Evolutionary conservation across 208 protist species (phyloP).

Genomic region (Leishmania amazonensis): DNA sequence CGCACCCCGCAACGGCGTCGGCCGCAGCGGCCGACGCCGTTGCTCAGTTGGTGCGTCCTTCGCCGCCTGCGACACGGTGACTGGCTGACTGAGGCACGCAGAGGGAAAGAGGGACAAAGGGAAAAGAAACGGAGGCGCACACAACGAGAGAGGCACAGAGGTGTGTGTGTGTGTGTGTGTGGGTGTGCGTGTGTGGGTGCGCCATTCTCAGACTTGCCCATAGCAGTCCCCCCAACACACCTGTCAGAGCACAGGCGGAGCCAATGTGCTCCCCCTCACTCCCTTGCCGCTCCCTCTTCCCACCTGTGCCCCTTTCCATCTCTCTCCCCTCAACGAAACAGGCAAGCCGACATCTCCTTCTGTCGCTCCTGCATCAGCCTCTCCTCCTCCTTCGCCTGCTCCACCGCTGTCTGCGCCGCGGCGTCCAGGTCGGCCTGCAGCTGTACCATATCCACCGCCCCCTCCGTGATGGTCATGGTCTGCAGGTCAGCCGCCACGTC

Average conservation of each 20-base stretch:
- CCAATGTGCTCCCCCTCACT: background rate
- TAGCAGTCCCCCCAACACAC: background rate
- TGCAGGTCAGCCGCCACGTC: slow-evolving; percentile 62
- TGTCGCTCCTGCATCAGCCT: slow-evolving; percentile 30
- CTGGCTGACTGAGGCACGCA: background rate
- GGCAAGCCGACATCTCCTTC: slow-evolving; percentile 47
- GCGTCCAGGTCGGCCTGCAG: slow-evolving; percentile 42
- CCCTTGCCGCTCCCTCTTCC: background rate
- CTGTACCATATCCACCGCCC: slow-evolving; percentile 59
- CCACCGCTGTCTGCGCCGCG: slow-evolving; percentile 29
- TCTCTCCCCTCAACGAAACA: slow-evolving; percentile 32
- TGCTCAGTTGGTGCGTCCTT: background rate
- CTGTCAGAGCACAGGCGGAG: background rate
- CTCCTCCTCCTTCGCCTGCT: slow-evolving; percentile 23
- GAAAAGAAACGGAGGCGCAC: background rate
- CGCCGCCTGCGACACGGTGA: background rate
- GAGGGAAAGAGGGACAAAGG: background rate
- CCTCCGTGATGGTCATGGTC: slow-evolving; percentile 70
- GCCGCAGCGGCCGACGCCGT: too few species aligned
- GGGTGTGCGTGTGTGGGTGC: too few species aligned
- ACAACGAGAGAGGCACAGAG: background rate
- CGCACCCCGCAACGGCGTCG: too few species aligned
- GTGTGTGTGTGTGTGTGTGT: background rate
- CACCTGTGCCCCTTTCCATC: background rate
- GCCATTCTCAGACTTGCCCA: background rate